Evolutionary conservation across 1,139 yeast genomes (phyloP).

Genomic region (Diutina neorugosa): DNA sequence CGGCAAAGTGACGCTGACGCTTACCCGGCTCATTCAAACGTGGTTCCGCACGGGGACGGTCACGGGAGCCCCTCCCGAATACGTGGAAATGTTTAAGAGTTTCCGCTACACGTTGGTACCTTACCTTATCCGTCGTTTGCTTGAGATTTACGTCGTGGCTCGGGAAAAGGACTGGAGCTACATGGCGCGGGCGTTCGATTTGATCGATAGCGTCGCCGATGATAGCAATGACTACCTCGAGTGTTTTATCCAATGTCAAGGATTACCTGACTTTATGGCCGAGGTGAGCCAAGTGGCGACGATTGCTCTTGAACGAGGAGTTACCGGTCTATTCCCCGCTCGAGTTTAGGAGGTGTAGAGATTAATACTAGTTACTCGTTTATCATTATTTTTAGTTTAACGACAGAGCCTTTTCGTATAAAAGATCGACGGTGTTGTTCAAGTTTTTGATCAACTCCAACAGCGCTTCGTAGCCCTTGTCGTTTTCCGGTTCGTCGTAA

Average conservation of each 20-base stretch:
- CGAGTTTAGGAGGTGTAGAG: neutral
- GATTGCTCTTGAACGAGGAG: slow-evolving; percentile 29
- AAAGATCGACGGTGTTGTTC: slow-evolving; percentile 78
- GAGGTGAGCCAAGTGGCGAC: slow-evolving; percentile 47
- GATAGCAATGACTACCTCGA: slow-evolving; percentile 26
- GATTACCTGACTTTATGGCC: slow-evolving; percentile 47
- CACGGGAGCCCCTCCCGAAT: slow-evolving; percentile 5
- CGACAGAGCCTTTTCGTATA: slow-evolving; percentile 87
- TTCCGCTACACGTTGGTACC: slow-evolving; percentile 68
- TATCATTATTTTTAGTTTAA: slow-evolving; percentile 30
- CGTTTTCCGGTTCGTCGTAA: slow-evolving; percentile 81
- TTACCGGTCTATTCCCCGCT: slow-evolving; percentile 21
- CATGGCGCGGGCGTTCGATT: slow-evolving; percentile 41
- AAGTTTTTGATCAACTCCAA: slow-evolving; percentile 79
- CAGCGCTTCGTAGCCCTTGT: slow-evolving; percentile 81
- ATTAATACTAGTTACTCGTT: neutral
- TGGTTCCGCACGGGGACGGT: slow-evolving; percentile 22
- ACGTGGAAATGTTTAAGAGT: slow-evolving; percentile 20
- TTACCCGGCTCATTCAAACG: slow-evolving; percentile 16
- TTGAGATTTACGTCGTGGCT: slow-evolving; percentile 38
- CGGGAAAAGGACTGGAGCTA: slow-evolving; percentile 26
- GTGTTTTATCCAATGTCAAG: slow-evolving; percentile 50
- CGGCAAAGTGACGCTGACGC: slow-evolving; percentile 21
- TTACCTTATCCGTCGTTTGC: slow-evolving; percentile 49
- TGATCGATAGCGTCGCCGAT: slow-evolving; percentile 40